phyloP scores from a whole-genome alignment of 2,329 filamentous ascomycete genomes.

The Didymella exigua region DNA sequence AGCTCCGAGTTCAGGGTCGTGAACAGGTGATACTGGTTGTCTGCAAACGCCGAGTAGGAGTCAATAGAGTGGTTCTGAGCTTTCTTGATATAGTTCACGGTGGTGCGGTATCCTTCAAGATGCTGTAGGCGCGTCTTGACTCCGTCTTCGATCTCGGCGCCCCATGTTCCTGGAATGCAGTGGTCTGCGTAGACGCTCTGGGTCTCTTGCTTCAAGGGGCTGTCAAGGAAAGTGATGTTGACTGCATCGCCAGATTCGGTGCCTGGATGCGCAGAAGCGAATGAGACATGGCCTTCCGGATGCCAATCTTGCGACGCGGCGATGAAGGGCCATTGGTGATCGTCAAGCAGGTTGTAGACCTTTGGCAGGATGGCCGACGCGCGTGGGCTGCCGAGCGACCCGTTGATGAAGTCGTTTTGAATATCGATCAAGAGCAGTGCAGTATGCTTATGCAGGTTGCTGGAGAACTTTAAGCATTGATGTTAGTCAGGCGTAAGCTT shows the following conservation, averaged over 20 bases:
- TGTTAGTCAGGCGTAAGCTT: not conserved
- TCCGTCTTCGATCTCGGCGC: slow-evolving; percentile 26
- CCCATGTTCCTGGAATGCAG: slow-evolving; percentile 28
- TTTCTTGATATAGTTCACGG: slow-evolving; percentile 35
- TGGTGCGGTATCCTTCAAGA: slow-evolving; percentile 26
- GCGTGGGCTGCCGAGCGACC: slow-evolving; percentile 26
- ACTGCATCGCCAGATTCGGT: slow-evolving; percentile 17
- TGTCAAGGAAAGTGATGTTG: slow-evolving; percentile 29
- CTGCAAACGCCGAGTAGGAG: slow-evolving; percentile 32
- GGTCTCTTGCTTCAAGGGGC: slow-evolving; percentile 22
- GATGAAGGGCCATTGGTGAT: slow-evolving; percentile 34
- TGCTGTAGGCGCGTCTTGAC: slow-evolving; percentile 27
- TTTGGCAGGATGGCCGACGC: slow-evolving; percentile 27
- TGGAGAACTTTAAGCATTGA: slow-evolving; percentile 15
- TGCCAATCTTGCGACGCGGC: slow-evolving; percentile 35
- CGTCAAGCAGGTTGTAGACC: slow-evolving; percentile 29
- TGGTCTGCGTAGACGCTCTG: slow-evolving; percentile 27
- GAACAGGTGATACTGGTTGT: slow-evolving; percentile 34
- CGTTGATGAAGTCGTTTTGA: slow-evolving; percentile 36
- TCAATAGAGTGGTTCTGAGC: slow-evolving; percentile 31
- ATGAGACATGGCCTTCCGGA: slow-evolving; percentile 27
- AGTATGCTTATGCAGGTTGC: slow-evolving; percentile 25
- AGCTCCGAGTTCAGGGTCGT: slow-evolving; percentile 28
- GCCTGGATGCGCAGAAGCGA: slow-evolving; percentile 24
- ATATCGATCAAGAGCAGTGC: slow-evolving; percentile 34